phyloP scores from a whole-genome alignment of 2,329 filamentous ascomycete genomes.

The Fusarium sp. region DNA sequence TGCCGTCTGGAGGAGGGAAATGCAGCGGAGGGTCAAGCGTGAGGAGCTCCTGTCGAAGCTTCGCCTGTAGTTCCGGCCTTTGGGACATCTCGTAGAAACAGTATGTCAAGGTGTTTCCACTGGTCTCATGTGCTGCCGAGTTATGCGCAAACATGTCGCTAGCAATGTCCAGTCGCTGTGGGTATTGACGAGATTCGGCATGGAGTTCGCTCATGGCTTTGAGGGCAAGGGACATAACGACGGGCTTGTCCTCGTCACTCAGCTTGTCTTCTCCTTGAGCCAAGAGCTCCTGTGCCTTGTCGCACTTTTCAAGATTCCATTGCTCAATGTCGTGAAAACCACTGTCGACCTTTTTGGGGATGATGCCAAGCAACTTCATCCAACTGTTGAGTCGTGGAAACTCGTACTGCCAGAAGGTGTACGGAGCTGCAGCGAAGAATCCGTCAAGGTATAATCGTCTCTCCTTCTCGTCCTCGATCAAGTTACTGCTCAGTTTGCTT shows the following conservation, averaged over 20 bases:
- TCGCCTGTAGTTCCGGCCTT: neutral
- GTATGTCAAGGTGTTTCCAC: neutral
- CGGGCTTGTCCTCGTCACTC: constrained; percentile 1
- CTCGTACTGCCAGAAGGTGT: constrained; percentile 19
- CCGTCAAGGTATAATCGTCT: constrained; percentile 15
- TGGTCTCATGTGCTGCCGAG: constrained; percentile 9
- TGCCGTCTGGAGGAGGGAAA: neutral
- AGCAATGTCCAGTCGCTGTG: constrained; percentile 8
- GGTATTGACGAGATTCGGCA: neutral
- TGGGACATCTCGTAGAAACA: neutral
- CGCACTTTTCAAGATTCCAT: constrained; percentile 21
- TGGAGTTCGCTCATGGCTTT: constrained; percentile 7
- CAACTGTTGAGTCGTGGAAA: constrained; percentile 1
- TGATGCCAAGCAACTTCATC: constrained; percentile 8
- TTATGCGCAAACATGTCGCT: constrained; percentile 18
- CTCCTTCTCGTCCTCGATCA: constrained; percentile 22
- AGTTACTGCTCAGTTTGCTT: constrained; percentile 9
- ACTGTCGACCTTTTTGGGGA: constrained; percentile 14
- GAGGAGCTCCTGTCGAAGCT: neutral
- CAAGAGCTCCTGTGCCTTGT: constrained; percentile 1
- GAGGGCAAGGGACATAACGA: neutral
- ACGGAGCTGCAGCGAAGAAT: constrained; percentile 12
- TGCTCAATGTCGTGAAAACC: constrained; percentile 14
- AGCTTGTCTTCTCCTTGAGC: neutral
- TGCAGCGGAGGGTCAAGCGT: neutral